Conservation (phyloP, 2,329 filamentous ascomycete species). For the Trichoderma sp. region DNA sequence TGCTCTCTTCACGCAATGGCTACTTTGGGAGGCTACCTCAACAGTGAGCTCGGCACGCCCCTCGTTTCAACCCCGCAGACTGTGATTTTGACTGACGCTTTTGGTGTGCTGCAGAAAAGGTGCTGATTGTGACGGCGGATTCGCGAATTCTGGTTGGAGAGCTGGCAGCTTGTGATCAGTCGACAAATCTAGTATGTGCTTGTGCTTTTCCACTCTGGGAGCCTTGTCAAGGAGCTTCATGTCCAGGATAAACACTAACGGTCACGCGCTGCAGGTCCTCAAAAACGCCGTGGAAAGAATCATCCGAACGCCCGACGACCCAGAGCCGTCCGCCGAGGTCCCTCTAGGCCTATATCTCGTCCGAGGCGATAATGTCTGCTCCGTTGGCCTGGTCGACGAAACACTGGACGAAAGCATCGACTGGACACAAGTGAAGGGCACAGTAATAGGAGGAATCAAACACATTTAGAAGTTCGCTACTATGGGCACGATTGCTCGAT, state of each 20-base stretch:
- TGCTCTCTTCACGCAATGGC: conserved; percentile 38
- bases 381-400: conserved; percentile 88
- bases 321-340: conserved; percentile 76
- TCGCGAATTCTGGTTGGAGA: conserved; percentile 83
- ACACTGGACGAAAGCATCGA: conserved; percentile 86
- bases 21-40: conserved; percentile 47
- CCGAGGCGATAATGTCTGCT: conserved; percentile 89
- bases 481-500: neutral
- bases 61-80: conserved; percentile 12
- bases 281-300: conserved; percentile 83
- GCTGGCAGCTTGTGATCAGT: conserved; percentile 83
- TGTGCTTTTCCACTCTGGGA: neutral
- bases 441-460: conserved; percentile 81
- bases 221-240: neutral
- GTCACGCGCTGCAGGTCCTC: conserved; percentile 60
- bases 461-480: conserved; percentile 54
- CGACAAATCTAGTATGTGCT: conserved; percentile 73
- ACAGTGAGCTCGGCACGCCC: conserved; percentile 40
- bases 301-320: conserved; percentile 81
- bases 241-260: conserved; percentile 24
- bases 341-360: conserved; percentile 89
- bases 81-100: conserved; percentile 3
- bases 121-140: conserved; percentile 88
- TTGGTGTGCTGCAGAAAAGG: conserved; percentile 67
- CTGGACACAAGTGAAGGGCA: conserved; percentile 87